A percentile compares a stretch with the other conserved stretches of the same genome.
Conservation (phyloP, 306 rosid species). For the Lathyrus aphaca region DNA sequence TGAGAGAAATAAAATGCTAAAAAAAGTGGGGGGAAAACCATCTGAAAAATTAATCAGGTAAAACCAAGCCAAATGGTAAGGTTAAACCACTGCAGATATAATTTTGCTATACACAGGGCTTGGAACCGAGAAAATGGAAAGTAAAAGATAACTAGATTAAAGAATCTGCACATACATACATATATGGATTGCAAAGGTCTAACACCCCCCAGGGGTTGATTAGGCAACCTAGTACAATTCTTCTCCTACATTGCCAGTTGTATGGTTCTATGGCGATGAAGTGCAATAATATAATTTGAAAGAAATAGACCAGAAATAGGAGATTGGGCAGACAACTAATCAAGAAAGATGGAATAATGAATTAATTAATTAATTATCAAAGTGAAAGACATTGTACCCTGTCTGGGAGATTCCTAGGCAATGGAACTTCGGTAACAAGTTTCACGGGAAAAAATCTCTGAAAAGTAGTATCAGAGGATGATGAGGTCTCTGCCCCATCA, state of each 20-base stretch:
- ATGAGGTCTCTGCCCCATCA: slow-evolving; percentile 77
- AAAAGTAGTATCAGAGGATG: slow-evolving; percentile 61
- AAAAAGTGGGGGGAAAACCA: slow-evolving; percentile 15
- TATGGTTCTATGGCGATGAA: slow-evolving; percentile 52
- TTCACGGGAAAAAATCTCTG: slow-evolving; percentile 68
- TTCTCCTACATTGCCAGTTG: slow-evolving; percentile 68
- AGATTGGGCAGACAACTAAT: slow-evolving; percentile 63
- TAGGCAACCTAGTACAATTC: slow-evolving; percentile 67
- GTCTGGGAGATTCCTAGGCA: slow-evolving; percentile 96
- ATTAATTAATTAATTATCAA: slow-evolving; percentile 86
- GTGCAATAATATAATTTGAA: slow-evolving; percentile 58
- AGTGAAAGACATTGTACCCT: slow-evolving; percentile 99
- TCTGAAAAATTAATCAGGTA: slow-evolving; percentile 36
- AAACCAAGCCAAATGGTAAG: slow-evolving; percentile 44
- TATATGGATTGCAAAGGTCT: slow-evolving; percentile 59
- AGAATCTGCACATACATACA: slow-evolving; percentile 48
- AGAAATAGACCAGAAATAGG: slow-evolving; percentile 54
- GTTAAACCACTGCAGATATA: slow-evolving; percentile 47
- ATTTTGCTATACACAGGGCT: slow-evolving; percentile 52
- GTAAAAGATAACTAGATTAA: slow-evolving; percentile 46
- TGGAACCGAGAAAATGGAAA: slow-evolving; percentile 47
- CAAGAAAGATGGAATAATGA: slow-evolving; percentile 70
- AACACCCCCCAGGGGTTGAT: slow-evolving; percentile 61
- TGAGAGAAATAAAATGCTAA: too few species aligned
- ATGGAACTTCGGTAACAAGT: slow-evolving; percentile 84